Percentiles rank a stretch among this genome's conserved stretches.
Conservation (phyloP, 305 asterid genomes). For the Solanum chacoense region DNA sequence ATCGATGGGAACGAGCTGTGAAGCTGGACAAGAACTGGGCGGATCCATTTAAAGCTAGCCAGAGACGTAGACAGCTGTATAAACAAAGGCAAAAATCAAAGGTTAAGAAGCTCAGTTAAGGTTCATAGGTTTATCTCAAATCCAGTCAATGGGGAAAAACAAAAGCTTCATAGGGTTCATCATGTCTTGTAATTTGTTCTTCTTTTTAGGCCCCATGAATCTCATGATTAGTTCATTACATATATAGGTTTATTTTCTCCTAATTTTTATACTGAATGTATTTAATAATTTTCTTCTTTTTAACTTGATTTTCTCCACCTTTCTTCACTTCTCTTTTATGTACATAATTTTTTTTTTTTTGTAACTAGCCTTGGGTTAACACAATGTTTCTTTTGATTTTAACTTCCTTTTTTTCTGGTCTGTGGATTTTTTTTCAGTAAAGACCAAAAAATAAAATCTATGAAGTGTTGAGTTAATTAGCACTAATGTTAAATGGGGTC, state of each 20-base stretch:
- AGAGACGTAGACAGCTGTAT: conserved; percentile 16
- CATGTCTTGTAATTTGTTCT: background rate
- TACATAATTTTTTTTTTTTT: background rate
- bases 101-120: conserved; percentile 10
- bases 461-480: background rate
- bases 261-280: background rate
- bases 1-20: conserved; percentile 73
- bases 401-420: background rate
- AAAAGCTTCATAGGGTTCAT: background rate
- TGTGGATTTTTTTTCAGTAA: background rate
- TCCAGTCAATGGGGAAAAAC: background rate
- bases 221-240: background rate
- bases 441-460: background rate
- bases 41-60: conserved; percentile 49
- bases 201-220: background rate
- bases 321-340: background rate
- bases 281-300: background rate
- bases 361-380: background rate
- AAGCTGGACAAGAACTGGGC: conserved; percentile 55
- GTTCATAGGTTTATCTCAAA: background rate
- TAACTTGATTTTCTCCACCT: background rate
- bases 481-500: background rate
- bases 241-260: background rate
- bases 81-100: conserved; percentile 14
- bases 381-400: background rate